phyloP scores from a whole-genome alignment of 108 stramenopile genomes.

The Cylindrotheca closterium region DNA sequence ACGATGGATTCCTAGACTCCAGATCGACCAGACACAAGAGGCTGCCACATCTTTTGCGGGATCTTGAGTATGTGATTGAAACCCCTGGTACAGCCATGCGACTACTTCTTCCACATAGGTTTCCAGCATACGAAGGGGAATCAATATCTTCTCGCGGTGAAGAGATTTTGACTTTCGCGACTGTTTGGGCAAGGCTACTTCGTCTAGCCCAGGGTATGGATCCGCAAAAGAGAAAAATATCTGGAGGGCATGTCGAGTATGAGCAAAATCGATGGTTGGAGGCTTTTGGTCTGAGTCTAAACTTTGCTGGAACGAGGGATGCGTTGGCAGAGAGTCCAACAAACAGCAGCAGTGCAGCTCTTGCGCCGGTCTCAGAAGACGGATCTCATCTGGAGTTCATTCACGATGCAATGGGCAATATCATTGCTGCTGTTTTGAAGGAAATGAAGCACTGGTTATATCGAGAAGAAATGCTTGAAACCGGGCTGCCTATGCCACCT shows the following conservation, averaged over 20 bases:
- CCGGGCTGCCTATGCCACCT: conserved; percentile 52
- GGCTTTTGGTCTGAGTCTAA: conserved; percentile 83
- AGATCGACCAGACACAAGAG: conserved; percentile 83
- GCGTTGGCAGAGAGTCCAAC: conserved; percentile 77
- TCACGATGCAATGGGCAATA: conserved; percentile 70
- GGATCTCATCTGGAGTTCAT: conserved; percentile 42
- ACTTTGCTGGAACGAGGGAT: conserved; percentile 78
- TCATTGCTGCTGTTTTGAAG: conserved; percentile 69
- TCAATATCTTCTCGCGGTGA: conserved; percentile 45
- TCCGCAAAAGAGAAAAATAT: conserved; percentile 81
- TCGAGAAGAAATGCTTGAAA: conserved; percentile 73
- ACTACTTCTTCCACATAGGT: conserved; percentile 51
- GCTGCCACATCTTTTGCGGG: conserved; percentile 80
- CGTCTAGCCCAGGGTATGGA: conserved; percentile 87
- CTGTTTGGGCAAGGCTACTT: conserved; percentile 69
- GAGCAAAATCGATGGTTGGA: conserved; percentile 84
- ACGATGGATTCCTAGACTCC: conserved; percentile 88
- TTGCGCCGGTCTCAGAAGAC: conserved; percentile 36
- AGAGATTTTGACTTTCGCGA: conserved; percentile 67
- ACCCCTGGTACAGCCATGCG: conserved; percentile 83
- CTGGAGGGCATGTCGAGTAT: conserved; percentile 87
- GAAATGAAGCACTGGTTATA: conserved; percentile 90
- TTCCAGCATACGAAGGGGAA: conserved; percentile 37
- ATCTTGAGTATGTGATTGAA: conserved; percentile 90
- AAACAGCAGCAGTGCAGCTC: conserved; percentile 38